These are phyloP conservation scores for Phlebiopsis flavidoalba DNA, from an alignment of 768 basidiomycete species.

Conservation along the genomic window DNA sequence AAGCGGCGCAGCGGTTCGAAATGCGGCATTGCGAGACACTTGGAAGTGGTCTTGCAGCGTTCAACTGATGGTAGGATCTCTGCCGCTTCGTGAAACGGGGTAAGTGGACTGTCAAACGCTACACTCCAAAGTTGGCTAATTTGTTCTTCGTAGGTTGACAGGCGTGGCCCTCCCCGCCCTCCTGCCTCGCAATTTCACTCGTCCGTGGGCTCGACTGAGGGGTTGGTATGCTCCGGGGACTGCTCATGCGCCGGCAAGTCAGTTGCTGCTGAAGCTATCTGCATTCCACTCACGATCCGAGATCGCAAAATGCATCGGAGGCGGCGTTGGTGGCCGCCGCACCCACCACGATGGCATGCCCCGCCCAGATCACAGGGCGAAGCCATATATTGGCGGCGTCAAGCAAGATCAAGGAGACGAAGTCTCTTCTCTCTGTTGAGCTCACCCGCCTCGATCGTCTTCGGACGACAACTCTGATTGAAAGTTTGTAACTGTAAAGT, in stretches of 20 bases:
- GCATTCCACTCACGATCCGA: constrained; percentile 18
- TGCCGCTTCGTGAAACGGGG: constrained; percentile 84
- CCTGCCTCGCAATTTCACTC: constrained; percentile 64
- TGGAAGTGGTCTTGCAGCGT: constrained; percentile 57
- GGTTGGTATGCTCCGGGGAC: constrained; percentile 81
- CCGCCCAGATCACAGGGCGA: constrained; percentile 36
- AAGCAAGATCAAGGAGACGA: constrained; percentile 87
- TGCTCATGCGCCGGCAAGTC: constrained; percentile 87
- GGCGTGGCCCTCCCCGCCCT: constrained; percentile 80
- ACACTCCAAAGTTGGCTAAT: constrained; percentile 7
- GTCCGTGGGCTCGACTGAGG: constrained; percentile 53
- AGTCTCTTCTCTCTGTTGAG: constrained; percentile 94
- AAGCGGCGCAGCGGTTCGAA: constrained; percentile 35
- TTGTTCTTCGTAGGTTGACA: constrained; percentile 61
- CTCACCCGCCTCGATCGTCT: constrained; percentile 71
- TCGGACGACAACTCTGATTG: no score
- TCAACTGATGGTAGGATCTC: constrained; percentile 77
- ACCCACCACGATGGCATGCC: constrained; percentile 11
- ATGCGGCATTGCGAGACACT: constrained; percentile 40
- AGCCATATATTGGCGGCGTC: constrained; percentile 73
- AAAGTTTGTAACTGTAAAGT: no score
- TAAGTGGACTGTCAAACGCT: constrained; percentile 35
- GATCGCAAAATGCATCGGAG: constrained; percentile 19
- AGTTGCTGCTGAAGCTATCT: constrained; percentile 81
- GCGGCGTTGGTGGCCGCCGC: constrained; percentile 16